Percentiles rank a stretch among this genome's conserved stretches.
Evolutionary conservation across 1,284 basidiomycete genomes (phyloP).

Genomic region (Rhizoctonia solani): DNA sequence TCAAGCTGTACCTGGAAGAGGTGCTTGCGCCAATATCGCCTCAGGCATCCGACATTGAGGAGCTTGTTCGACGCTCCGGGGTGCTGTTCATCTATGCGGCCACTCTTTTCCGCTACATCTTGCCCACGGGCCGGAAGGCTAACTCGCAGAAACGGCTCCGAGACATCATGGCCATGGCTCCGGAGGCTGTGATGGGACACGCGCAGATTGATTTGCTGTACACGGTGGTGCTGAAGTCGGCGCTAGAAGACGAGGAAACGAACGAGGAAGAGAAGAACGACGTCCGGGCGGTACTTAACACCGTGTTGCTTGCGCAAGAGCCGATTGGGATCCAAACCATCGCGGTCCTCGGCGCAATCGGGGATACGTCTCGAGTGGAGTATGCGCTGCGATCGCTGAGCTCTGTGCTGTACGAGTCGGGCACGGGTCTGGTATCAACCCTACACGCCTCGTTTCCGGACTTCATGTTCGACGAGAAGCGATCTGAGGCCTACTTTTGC

Average conservation of each 20-base stretch:
- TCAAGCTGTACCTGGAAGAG: neutral
- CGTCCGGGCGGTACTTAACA: neutral
- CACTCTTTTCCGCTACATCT: conserved; percentile 4
- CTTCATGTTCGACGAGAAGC: neutral
- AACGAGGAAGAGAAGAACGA: neutral
- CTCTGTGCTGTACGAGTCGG: conserved; percentile 1
- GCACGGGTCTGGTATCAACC: neutral
- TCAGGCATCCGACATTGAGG: neutral
- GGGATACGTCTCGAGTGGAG: neutral
- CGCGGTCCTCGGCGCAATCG: neutral
- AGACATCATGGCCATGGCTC: neutral
- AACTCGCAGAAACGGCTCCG: neutral
- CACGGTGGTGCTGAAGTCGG: neutral
- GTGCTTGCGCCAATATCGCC: neutral
- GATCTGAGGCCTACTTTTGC: neutral
- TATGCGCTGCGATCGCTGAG: neutral
- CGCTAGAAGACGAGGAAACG: neutral
- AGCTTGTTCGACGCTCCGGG: neutral
- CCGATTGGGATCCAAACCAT: neutral
- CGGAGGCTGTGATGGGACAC: neutral
- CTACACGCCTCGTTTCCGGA: conserved; percentile 22
- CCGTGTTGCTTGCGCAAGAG: neutral
- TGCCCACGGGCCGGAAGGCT: neutral
- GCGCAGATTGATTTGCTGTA: neutral
- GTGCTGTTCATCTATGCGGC: conserved; percentile 18